phyloP scores from a whole-genome alignment of 768 basidiomycete species.

The Suillus bovinus region DNA sequence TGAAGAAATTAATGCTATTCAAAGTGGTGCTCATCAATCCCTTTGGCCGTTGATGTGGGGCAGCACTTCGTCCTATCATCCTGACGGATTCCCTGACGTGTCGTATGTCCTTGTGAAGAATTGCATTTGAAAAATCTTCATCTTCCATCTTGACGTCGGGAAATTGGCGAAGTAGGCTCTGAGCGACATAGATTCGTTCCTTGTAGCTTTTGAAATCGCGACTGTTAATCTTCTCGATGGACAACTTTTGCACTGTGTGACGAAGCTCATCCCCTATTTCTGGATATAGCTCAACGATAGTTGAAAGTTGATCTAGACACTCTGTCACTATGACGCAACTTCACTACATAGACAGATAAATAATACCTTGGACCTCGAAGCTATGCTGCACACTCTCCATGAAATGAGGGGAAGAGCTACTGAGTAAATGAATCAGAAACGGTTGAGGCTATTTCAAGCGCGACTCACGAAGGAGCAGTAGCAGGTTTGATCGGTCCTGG shows the following conservation, averaged over 20 bases:
- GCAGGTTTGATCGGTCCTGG: slow-evolving; percentile 14
- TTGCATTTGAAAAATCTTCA: slow-evolving; percentile 3
- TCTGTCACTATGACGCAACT: slow-evolving; percentile 1
- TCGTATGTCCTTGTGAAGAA: slow-evolving; percentile 7
- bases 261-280: slow-evolving; percentile 9
- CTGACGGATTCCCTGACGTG: slow-evolving; percentile 4
- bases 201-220: slow-evolving; percentile 18
- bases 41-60: background rate
- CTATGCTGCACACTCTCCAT: background rate
- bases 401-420: too few relatives aligned
- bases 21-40: background rate
- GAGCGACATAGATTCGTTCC: slow-evolving; percentile 15
- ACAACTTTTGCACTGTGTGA: slow-evolving; percentile 2
- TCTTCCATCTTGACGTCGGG: slow-evolving; percentile 1
- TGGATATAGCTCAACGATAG: slow-evolving; percentile 14
- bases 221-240: slow-evolving; percentile 10
- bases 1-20: background rate
- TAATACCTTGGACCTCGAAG: background rate
- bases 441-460: background rate
- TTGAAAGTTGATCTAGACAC: slow-evolving; percentile 14
- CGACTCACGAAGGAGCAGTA: background rate
- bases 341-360: background rate
- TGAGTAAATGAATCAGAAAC: background rate
- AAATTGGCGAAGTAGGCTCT: slow-evolving; percentile 4
- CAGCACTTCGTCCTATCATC: background rate